Percentiles rank a stretch among this genome's conserved stretches.
Conservation (phyloP, 2,329 filamentous ascomycete species). For the Westerdykella aurantiaca region DNA sequence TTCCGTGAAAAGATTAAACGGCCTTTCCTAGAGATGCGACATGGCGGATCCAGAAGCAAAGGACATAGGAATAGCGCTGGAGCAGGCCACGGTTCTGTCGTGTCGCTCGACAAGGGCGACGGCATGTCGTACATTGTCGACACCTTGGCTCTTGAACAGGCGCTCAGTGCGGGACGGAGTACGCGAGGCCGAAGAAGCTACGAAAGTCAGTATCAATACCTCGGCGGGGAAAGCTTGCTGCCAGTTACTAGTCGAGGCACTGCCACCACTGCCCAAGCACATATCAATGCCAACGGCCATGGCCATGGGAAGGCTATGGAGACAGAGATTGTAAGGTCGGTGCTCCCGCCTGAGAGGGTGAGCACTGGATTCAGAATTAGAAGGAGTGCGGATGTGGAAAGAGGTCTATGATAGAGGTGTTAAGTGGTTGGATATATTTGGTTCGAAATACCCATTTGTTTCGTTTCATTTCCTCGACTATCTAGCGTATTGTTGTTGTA, state of each 20-base stretch:
- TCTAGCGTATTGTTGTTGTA: too few relatives aligned
- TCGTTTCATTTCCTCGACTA: too few relatives aligned
- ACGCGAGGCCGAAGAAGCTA: constrained; percentile 19
- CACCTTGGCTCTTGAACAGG: constrained; percentile 22
- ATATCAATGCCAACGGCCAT: not conserved
- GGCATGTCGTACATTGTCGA: constrained; percentile 18
- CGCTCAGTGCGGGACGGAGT: constrained; percentile 22
- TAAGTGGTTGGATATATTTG: too few relatives aligned
- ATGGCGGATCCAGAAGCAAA: not conserved
- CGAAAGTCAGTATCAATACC: constrained; percentile 18
- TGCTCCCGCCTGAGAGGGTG: constrained; percentile 18
- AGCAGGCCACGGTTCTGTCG: not conserved
- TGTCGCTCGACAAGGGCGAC: constrained; percentile 8
- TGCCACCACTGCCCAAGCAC: constrained; percentile 4
- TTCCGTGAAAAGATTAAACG: constrained; percentile 21
- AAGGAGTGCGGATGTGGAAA: constrained; percentile 26
- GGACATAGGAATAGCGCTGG: not conserved
- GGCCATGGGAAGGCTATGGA: constrained; percentile 8
- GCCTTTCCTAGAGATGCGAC: constrained; percentile 11
- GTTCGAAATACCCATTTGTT: too few relatives aligned
- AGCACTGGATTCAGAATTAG: constrained; percentile 33
- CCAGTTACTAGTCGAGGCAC: constrained; percentile 33
- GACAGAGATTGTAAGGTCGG: constrained; percentile 8
- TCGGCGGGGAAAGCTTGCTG: constrained; percentile 14
- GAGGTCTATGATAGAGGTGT: constrained; percentile 1